Percentiles rank a stretch among this genome's conserved stretches.
phyloP scores from a whole-genome alignment of 73 alveolate species.

The Effrenium voratum region DNA sequence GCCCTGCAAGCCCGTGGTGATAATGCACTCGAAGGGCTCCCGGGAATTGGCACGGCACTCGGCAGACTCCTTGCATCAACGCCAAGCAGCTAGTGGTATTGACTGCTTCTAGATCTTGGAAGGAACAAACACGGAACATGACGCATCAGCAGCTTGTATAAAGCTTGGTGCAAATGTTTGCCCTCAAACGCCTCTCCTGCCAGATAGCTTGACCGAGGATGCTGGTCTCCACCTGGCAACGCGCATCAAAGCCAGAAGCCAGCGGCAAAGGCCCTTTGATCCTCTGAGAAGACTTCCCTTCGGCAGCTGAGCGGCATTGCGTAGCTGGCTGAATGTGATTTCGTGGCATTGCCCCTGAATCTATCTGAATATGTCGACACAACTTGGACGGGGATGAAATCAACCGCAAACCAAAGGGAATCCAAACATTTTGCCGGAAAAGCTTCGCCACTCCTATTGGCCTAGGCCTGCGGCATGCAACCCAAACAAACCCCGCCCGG shows the following conservation, averaged over 20 bases:
- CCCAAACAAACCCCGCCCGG: neutral
- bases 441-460: neutral
- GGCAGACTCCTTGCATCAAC: slow-evolving; percentile 51
- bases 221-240: slow-evolving; percentile 58
- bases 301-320: neutral
- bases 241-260: neutral
- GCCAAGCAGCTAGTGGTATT: no score
- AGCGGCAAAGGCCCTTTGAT: no score
- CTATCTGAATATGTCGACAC: no score
- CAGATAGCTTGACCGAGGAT: slow-evolving; percentile 17
- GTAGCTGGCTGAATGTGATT: neutral
- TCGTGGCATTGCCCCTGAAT: no score
- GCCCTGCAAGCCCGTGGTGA: slow-evolving; percentile 60
- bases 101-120: no score
- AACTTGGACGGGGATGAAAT: no score
- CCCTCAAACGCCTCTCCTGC: slow-evolving; percentile 17
- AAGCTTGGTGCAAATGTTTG: neutral
- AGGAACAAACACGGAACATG: no score
- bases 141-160: no score
- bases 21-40: slow-evolving; percentile 54
- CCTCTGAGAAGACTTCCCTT: neutral
- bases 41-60: slow-evolving; percentile 75
- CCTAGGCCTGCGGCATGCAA: neutral
- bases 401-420: neutral
- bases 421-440: neutral